Percentiles rank a stretch among this genome's conserved stretches.
Evolutionary conservation across 2,329 filamentous ascomycete species (phyloP).

Genomic region (Hypoxylon sp.): DNA sequence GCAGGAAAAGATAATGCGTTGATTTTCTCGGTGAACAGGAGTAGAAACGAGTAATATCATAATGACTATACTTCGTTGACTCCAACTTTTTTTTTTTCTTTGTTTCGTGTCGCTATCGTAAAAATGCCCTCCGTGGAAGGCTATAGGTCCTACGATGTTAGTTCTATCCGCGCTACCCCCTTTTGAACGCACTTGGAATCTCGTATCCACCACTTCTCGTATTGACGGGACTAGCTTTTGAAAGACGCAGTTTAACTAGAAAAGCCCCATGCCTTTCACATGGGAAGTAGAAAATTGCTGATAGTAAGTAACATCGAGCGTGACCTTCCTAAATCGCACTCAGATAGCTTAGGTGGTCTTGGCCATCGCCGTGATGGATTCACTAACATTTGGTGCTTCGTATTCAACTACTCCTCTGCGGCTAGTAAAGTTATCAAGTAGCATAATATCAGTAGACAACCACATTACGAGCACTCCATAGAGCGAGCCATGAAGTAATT

Average conservation of each 20-base stretch:
- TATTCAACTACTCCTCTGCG: neutral
- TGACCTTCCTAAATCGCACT: neutral
- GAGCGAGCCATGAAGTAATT: neutral
- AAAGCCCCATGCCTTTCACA: neutral
- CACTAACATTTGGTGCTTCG: neutral
- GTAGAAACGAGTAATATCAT: neutral
- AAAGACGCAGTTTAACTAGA: neutral
- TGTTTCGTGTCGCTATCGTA: neutral
- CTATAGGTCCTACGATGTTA: neutral
- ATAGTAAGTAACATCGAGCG: neutral
- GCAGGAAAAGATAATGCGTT: conserved; percentile 2
- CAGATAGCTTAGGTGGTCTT: neutral
- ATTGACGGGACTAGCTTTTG: neutral
- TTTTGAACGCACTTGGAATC: neutral
- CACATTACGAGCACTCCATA: neutral
- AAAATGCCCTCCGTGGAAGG: neutral
- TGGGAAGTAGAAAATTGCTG: neutral
- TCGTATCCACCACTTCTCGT: conserved; percentile 1
- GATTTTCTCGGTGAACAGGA: conserved; percentile 1
- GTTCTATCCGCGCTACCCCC: neutral
- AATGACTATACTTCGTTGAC: neutral
- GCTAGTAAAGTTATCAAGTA: neutral
- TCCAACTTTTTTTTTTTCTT: too few relatives aligned
- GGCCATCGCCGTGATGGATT: neutral
- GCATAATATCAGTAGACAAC: neutral